phyloP scores from a whole-genome alignment of 768 basidiomycete genomes.

The Agrocybe pediades region DNA sequence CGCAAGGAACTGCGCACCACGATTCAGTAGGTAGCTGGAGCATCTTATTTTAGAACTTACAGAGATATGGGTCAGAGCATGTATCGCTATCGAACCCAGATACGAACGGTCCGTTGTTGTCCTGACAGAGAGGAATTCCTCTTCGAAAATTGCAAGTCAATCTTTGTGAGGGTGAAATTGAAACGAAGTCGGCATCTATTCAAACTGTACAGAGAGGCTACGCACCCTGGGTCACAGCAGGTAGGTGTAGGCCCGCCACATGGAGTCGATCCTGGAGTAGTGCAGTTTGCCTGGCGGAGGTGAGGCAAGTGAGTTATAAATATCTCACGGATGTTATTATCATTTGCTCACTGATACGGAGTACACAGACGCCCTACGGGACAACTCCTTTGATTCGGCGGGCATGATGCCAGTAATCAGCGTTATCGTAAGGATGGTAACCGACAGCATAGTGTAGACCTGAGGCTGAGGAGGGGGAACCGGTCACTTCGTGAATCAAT shows the following conservation, averaged over 20 bases:
- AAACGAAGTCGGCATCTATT: background rate
- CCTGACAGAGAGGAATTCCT: background rate
- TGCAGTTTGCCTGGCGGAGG: background rate
- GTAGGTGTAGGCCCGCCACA: background rate
- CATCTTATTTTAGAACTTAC: background rate
- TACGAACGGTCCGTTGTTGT: background rate
- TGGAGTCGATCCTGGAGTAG: background rate
- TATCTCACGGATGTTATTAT: no score
- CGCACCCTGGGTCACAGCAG: background rate
- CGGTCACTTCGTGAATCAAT: no score
- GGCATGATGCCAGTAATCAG: no score
- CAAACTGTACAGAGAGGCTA: background rate
- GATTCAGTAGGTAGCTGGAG: background rate
- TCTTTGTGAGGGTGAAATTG: background rate
- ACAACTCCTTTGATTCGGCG: no score
- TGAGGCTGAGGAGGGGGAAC: no score
- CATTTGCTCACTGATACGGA: no score
- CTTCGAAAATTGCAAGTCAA: background rate
- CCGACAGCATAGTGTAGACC: no score
- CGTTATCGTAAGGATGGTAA: no score
- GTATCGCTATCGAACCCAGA: background rate
- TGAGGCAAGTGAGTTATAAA: background rate
- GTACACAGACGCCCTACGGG: no score
- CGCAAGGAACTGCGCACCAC: background rate
- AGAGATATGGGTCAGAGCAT: conserved; percentile 1